A percentile compares a stretch with the other conserved stretches of the same genome.
phyloP scores from a whole-genome alignment of 805 yeast genomes.

The Debaryomyces castellii region DNA sequence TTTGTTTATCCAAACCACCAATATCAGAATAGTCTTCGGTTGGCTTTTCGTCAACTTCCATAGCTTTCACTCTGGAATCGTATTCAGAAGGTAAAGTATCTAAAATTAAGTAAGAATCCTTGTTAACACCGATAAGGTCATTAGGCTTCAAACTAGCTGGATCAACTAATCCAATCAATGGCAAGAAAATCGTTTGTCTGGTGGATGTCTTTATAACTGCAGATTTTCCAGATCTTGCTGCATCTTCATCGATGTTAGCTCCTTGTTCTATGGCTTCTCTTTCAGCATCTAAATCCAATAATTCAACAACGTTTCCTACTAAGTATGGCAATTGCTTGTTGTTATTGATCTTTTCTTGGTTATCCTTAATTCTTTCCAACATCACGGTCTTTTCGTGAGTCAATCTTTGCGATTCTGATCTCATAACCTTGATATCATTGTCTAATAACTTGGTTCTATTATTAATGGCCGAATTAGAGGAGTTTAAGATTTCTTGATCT shows the following conservation, averaged over 20 bases:
- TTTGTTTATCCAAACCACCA: slow-evolving; percentile 97
- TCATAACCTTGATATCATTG: slow-evolving; percentile 93
- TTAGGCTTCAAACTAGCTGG: slow-evolving; percentile 93
- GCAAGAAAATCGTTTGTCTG: slow-evolving; percentile 94
- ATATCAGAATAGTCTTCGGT: slow-evolving; percentile 96
- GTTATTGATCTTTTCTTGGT: slow-evolving; percentile 92
- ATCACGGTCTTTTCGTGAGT: slow-evolving; percentile 91
- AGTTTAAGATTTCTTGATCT: slow-evolving; percentile 76
- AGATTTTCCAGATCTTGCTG: slow-evolving; percentile 90
- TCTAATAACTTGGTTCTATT: slow-evolving; percentile 87
- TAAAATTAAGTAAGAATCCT: slow-evolving; percentile 88
- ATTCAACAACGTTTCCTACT: slow-evolving; percentile 95
- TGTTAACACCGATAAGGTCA: slow-evolving; percentile 95
- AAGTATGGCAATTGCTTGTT: slow-evolving; percentile 94
- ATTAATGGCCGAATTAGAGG: slow-evolving; percentile 78
- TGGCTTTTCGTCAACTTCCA: slow-evolving; percentile 99
- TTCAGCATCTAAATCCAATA: slow-evolving; percentile 83
- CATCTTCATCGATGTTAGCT: slow-evolving; percentile 90
- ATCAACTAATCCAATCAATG: slow-evolving; percentile 93
- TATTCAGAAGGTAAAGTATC: slow-evolving; percentile 97
- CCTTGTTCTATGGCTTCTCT: slow-evolving; percentile 86
- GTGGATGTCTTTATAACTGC: slow-evolving; percentile 98
- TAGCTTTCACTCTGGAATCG: slow-evolving; percentile 95
- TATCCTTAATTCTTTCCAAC: slow-evolving; percentile 92
- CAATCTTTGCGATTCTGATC: slow-evolving; percentile 85